Evolutionary conservation across 2,329 filamentous ascomycete genomes (phyloP), one percentile per base, ranked within the genome.

Genomic region (Botrytis squamosa): DNA sequence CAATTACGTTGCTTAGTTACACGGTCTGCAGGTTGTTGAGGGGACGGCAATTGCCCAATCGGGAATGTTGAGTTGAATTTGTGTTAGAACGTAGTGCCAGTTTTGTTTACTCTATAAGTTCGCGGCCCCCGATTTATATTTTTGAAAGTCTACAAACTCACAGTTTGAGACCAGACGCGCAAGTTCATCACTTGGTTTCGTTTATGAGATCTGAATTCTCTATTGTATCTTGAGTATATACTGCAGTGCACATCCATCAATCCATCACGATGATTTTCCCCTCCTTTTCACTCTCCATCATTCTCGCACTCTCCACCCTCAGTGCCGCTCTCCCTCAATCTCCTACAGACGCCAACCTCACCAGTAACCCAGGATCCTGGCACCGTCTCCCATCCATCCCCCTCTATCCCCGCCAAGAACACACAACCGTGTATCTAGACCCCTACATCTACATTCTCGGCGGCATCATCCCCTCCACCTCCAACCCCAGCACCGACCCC

Each of bases 341-440:
- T 42, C 9, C 16, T 10, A 10, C 40, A n/a, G 7, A 29, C 25
- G n/a, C 25, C 62, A 44, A 44, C 9, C n/a, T 29, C 62, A 44
- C 25, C n/a, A n/a, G 1, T 16, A 22, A 64, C 9, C 62, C n/a
- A 18, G 62, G 62, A n/a, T 9, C 25, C 18, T 74, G 73, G 73
- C 25, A 40, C 5, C 1, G 57, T 14, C 60, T 74, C 10, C 69
- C 73, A 40, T 29, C 60, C 22, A 65, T 74, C 36, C 33, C 73
- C 10, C 33, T 73, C 22, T 40, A 42, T 2, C 73, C 69, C n/a
- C 70, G 75, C 78, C 81, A 77, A 67, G 75, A 77, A 67, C 70
- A 74, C 36, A 46, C 71, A n/a, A 69, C 74, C 18, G 69, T 76
- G 16, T 38, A 63, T 38, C 18, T 76, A 40, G 25, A 46, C 55